phyloP scores from a whole-genome alignment of 1,284 basidiomycete genomes.

The Xerocomus amazonicus region DNA sequence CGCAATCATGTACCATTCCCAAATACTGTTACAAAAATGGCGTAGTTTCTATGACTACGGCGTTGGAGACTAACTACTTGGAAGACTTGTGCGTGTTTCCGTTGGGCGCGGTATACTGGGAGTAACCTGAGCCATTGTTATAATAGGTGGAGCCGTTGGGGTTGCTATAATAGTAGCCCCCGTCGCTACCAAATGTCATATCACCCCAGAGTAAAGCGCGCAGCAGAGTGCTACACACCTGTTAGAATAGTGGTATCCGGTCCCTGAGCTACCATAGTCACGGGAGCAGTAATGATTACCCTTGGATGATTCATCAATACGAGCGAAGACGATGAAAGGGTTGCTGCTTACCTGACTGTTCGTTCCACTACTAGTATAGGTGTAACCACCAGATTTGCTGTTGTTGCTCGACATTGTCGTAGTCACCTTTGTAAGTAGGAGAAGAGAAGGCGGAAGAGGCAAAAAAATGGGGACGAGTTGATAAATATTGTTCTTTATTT shows the following conservation, averaged over 20 bases:
- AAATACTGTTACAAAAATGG: no score
- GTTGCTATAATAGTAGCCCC: slow-evolving; percentile 60
- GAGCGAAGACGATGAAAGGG: not conserved
- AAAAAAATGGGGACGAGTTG: no score
- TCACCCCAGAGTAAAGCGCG: not conserved
- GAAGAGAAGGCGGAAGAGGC: no score
- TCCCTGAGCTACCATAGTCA: slow-evolving; percentile 38
- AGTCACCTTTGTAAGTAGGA: no score
- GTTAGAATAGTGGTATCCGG: slow-evolving; percentile 60
- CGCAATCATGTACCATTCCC: no score
- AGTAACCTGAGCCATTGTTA: slow-evolving; percentile 45
- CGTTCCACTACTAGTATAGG: slow-evolving; percentile 46
- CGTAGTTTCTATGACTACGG: no score
- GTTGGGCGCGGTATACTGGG: slow-evolving; percentile 50
- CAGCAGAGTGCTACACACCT: slow-evolving; percentile 28
- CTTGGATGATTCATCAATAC: slow-evolving; percentile 27
- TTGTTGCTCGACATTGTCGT: slow-evolving; percentile 18
- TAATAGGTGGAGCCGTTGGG: slow-evolving; percentile 59
- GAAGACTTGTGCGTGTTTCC: slow-evolving; percentile 38
- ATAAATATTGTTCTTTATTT: no score
- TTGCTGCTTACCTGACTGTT: slow-evolving; percentile 42
- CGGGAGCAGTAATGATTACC: slow-evolving; percentile 58
- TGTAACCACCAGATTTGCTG: slow-evolving; percentile 32
- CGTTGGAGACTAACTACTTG: slow-evolving; percentile 11
- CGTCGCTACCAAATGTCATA: slow-evolving; percentile 36